phyloP scores from a whole-genome alignment of 495 filamentous ascomycete genomes.

The Amphirosellinia nigrospora region DNA sequence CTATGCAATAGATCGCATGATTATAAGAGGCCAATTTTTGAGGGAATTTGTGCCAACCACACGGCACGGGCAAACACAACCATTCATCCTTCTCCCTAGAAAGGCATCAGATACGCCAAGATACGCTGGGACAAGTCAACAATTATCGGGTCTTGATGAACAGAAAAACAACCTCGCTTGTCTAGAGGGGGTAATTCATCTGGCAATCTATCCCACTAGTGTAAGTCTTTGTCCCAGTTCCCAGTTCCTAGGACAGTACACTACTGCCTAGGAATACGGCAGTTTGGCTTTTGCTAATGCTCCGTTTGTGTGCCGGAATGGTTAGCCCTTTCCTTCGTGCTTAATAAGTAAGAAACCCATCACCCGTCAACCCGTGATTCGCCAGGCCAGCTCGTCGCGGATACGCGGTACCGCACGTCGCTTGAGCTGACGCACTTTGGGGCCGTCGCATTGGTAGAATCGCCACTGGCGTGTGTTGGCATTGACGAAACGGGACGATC shows the following conservation, averaged over 20 bases:
- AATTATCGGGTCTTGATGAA: slow-evolving; percentile 8
- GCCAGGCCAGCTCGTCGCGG: slow-evolving; percentile 31
- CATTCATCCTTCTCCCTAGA: slow-evolving; percentile 11
- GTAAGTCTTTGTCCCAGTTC: not conserved
- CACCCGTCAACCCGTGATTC: slow-evolving; percentile 31
- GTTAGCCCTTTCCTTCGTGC: not conserved
- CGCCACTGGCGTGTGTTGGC: slow-evolving; percentile 36
- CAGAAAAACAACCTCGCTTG: slow-evolving; percentile 9
- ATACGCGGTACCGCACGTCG: slow-evolving; percentile 32
- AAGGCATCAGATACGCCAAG: slow-evolving; percentile 11
- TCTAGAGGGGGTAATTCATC: slow-evolving; percentile 4
- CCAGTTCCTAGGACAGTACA: too few relatives aligned
- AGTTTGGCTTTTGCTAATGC: not conserved
- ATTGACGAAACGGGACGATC: slow-evolving; percentile 34
- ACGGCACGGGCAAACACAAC: slow-evolving; percentile 6
- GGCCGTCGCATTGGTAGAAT: slow-evolving; percentile 31
- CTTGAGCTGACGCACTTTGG: slow-evolving; percentile 27
- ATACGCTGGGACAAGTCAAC: slow-evolving; percentile 10
- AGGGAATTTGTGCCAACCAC: slow-evolving; percentile 21
- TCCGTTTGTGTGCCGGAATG: slow-evolving; percentile 5
- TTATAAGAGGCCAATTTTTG: slow-evolving; percentile 17
- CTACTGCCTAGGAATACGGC: not conserved
- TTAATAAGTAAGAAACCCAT: slow-evolving; percentile 15
- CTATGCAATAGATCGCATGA: slow-evolving; percentile 4
- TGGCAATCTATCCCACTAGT: not conserved